Evolutionary conservation across 805 yeast genomes (phyloP), one percentile per base, ranked within the genome.

Genomic region (Hemisphaericaspora nanyangensis): DNA sequence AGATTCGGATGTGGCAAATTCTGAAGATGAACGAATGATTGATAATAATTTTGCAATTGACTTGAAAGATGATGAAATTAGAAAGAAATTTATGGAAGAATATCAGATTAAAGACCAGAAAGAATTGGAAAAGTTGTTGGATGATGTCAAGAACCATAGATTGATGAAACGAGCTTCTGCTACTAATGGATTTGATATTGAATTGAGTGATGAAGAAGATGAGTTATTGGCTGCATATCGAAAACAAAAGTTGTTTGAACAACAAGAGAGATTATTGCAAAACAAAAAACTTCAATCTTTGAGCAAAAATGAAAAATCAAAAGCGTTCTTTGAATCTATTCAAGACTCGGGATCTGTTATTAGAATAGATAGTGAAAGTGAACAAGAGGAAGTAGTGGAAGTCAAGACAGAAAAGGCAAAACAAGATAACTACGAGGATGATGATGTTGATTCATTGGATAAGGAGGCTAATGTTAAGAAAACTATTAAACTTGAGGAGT

Each of bases 21-120:
- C 86, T 18, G 95, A 85, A 45, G 85, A 84, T 52, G 93, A 85
- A 58, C 71, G 64, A 45, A 79, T 85, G 87, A 73, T 85, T 41
- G 91, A 85, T 59, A 88, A 85, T 65, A 69, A 72, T 20, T 71
- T 80, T 32, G 75, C 74, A 40, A 58, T 79, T 24, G 76, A 76
- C 34, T 66, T 79, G 39, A 75, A 80, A 48, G 74, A 79, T 42
- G 77, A 73, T 29, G 80, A 74, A 38, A 68, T 85, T 38, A 73
- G 83, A 39, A 70, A 72, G 38, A 71, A 73, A 53, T 67, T 80
- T 33, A 75, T 78, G 52, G 75, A 76, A 42, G 82, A 80, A 39
- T 79, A 80, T 43, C 76, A 77, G 17, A 75, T 74, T 38, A 70
- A 74, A 29, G 95, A 86, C 58, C 71, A 77, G 39, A 70, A 72